Percentiles rank a stretch among this genome's conserved stretches.
Conservation (phyloP, 352 stramenopile species). For the Aphanomyces astaci region DNA sequence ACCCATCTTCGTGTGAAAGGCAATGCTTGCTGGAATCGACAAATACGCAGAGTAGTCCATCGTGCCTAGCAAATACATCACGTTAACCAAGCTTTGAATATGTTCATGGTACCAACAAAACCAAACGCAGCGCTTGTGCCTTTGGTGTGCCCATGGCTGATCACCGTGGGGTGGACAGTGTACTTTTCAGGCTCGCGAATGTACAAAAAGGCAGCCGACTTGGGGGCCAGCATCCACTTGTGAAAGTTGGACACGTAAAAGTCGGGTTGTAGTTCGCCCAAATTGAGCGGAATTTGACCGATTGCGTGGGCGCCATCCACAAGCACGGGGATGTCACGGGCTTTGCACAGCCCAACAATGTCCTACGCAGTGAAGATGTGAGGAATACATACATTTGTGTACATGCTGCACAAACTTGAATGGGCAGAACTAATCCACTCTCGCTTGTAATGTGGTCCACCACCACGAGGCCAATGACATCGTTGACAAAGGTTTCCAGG, state of each 20-base stretch:
- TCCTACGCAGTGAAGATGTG: not conserved
- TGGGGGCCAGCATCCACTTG: slow-evolving; percentile 23
- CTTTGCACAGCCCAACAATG: slow-evolving; percentile 16
- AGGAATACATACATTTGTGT: not conserved
- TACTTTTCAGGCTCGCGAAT: slow-evolving; percentile 15
- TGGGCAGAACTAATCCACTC: slow-evolving; percentile 10
- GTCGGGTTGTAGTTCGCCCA: not conserved
- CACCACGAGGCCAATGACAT: not conserved
- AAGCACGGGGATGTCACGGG: slow-evolving; percentile 3
- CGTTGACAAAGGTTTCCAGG: not conserved
- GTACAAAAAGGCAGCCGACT: slow-evolving; percentile 19
- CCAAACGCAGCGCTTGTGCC: not conserved
- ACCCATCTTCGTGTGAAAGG: slow-evolving; percentile 14
- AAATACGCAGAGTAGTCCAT: slow-evolving; percentile 13
- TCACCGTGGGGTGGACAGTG: not conserved
- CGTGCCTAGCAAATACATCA: slow-evolving; percentile 1
- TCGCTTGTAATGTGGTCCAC: slow-evolving; percentile 23
- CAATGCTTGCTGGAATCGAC: not conserved
- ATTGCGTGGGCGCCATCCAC: slow-evolving; percentile 23
- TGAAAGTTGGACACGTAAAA: slow-evolving; percentile 25
- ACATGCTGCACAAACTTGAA: not conserved
- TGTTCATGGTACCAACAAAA: not conserved
- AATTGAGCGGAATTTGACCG: slow-evolving; percentile 16
- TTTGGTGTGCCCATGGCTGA: not conserved
- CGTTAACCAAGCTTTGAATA: not conserved